Evolutionary conservation across 441 rosid genomes (phyloP).

Genomic region (Adansonia gregorii): DNA sequence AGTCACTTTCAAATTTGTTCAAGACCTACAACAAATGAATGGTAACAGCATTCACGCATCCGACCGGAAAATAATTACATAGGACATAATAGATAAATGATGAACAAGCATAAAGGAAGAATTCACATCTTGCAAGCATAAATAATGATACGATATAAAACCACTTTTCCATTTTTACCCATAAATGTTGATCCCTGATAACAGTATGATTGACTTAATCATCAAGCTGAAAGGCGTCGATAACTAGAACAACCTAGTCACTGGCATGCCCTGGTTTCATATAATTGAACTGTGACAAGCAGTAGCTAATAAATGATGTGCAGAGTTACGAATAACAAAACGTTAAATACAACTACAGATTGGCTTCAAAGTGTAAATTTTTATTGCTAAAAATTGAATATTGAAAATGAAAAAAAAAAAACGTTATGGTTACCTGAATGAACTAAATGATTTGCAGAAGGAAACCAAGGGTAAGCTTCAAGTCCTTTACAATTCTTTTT

Average conservation of each 20-base stretch:
- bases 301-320: no score
- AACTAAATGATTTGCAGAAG: conserved; percentile 77
- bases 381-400: no score
- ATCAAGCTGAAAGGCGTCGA: conserved; percentile 33
- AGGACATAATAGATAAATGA: no score
- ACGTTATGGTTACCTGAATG: conserved; percentile 30
- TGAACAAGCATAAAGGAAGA: neutral
- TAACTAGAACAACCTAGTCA: no score
- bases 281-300: no score
- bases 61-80: no score
- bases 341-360: no score
- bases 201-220: conserved; percentile 86
- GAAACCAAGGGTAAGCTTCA: conserved; percentile 84
- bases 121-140: conserved; percentile 1
- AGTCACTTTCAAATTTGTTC: conserved; percentile 88
- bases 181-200: conserved; percentile 72
- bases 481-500: conserved; percentile 78
- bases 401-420: neutral
- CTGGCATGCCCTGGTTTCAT: no score
- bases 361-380: no score
- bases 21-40: conserved; percentile 56
- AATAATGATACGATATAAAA: neutral
- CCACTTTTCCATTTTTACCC: neutral
- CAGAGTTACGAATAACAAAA: no score
- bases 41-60: neutral